Base-by-base conservation (phyloP, 306 rosid species). In the Ochetophila trinervis region DNA sequence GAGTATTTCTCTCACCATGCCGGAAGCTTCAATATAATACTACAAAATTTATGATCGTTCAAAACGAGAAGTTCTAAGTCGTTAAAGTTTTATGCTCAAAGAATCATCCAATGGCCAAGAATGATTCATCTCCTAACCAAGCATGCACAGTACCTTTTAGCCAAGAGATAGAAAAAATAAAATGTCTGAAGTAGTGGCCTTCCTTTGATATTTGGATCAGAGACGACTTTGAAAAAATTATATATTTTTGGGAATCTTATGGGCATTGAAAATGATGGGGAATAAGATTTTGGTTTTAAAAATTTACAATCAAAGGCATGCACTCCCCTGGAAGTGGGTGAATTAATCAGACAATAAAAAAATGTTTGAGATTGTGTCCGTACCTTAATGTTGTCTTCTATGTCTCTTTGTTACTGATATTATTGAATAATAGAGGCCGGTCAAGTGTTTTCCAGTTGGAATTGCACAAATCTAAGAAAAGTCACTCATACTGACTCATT, bases 261-360 rank as follows among this genome's bases (percentile, higher is more conserved):
- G 53, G 40, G 24, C 59, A 63, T 56, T 21, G 60, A 53, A 36
- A 66, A 53, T 51, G 23, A 63, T 72, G 69, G 57, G 53, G 63
- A 60, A 72, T 59, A 57, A 47, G 76, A 64, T 64, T 36, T 34
- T 67, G n/a, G 48, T 48, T 37, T 37, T 1, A 37, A 6, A 49
- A 30, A 44, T 12, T 15, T 52, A 53, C 53, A 42, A 48, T 34
- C 16, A 23, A 63, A 42, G 69, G 56, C 54, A 18, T 34, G 12
- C 9, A 57, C 8, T n/a, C 35, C 16, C 48, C 5, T 8, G 18
- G 1, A 8, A 36, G 9, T 53, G n/a, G 40, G 40, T 37, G 62
- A 53, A 6, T 16, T 14, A 21, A 60, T 70, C 74, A 18, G 17
- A 70, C 61, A 70, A 36, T 65, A 51, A 27, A 55, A 34, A 51